A percentile compares a stretch with the other conserved stretches of the same genome.
These are phyloP conservation scores for Rhytidiadelphus loreus DNA, from an alignment of 225 moss, liverwort and hornwort genomes.

Conservation along the genomic window DNA sequence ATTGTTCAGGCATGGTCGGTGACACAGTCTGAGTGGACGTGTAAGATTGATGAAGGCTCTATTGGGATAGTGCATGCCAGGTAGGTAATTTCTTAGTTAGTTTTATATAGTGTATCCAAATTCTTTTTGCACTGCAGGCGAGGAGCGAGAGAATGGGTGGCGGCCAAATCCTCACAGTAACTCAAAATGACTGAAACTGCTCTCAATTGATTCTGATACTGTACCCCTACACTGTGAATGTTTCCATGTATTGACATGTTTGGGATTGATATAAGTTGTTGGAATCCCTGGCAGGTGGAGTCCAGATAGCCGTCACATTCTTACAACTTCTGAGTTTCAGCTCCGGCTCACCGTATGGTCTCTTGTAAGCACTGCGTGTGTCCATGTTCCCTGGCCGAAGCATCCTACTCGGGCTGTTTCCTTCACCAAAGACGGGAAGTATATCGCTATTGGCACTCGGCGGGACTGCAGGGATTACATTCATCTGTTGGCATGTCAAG, in stretches of 20 bases:
- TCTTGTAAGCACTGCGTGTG: constrained; percentile 90
- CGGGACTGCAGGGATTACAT: constrained; percentile 85
- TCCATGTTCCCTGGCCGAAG: constrained; percentile 95
- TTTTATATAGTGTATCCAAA: neutral
- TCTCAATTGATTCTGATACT: neutral
- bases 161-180: neutral
- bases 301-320: constrained; percentile 94
- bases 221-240: neutral
- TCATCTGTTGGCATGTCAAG: constrained; percentile 71
- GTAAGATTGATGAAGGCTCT: constrained; percentile 94
- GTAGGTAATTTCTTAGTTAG: neutral
- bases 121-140: neutral
- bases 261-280: neutral
- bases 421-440: constrained; percentile 88
- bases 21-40: constrained; percentile 81
- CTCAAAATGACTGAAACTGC: neutral
- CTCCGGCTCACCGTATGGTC: constrained; percentile 95
- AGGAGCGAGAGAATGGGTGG: neutral
- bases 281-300: constrained; percentile 55
- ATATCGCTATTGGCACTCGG: constrained; percentile 72
- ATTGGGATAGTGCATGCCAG: constrained; percentile 76
- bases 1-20: constrained; percentile 94
- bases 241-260: neutral
- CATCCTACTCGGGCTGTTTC: constrained; percentile 66
- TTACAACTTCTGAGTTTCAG: constrained; percentile 94